Evolutionary conservation across 345 rosid species (phyloP), one percentile per base, ranked within the genome.

Genomic region (Populus deltoides): DNA sequence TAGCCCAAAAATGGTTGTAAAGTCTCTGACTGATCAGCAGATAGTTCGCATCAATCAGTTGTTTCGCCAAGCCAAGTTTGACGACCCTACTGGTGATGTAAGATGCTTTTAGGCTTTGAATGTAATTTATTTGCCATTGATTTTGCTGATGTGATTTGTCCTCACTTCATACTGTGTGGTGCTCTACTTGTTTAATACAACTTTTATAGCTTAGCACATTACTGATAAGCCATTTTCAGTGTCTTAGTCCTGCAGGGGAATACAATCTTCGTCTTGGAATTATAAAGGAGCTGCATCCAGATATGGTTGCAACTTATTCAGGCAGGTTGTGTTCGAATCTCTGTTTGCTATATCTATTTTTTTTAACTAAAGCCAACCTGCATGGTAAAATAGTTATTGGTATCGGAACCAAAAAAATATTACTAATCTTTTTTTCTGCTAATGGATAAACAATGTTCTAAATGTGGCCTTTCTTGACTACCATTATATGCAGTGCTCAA

Each of bases 231-330:
- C 62, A 8, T 51, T 82, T 78, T 83, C 85, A 93, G 99, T 93
- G 99, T 84, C 99, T 95, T 79, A 95, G 98, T 85, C 98, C 99
- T 75, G 98, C 99, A 25, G 98, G 96, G 68, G 99, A 95, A 73
- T 95, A 95, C 84, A 95, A 95, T 88, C 99, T 95, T 76, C 99
- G 97, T 79, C 91, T 93, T 73, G 99, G 99, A 79, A 93, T 95
- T 78, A 90, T 95, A 82, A 95, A 95, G 88, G 99, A 95, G 91
- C 88, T 95, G 73, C 98, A 95, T 87, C 99, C 99, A 68, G 97
- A 93, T 82, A 86, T 95, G 97, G 98, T 95, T 75, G 97, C 99
- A 66, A 95, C 99, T 57, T 88, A 89, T 87, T 93, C 99, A 7
- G 97, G 99, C 86, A 95, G 99, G 99, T 95, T 88, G 93, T 83